A percentile compares a stretch with the other conserved stretches of the same genome.
Evolutionary conservation across 2,329 filamentous ascomycete species (phyloP).

Genomic region (Cytospora paraplurivora): DNA sequence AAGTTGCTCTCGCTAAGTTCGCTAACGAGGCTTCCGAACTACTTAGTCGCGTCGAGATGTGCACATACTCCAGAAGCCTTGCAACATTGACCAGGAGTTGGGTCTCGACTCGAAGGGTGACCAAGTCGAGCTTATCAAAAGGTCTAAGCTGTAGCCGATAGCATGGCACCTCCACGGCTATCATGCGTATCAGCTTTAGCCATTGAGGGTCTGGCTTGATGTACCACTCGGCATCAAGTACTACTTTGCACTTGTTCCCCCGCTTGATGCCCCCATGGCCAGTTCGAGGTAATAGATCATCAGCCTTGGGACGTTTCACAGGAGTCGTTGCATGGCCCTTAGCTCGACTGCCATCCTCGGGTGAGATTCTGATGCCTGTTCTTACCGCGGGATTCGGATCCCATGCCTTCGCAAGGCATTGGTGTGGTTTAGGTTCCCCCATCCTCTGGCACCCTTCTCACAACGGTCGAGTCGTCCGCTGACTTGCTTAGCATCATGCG

Average conservation of each 20-base stretch:
- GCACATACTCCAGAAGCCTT: not conserved
- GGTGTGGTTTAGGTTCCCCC: too few relatives aligned
- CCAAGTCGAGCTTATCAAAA: not conserved
- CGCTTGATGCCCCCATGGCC: not conserved
- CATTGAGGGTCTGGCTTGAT: not conserved
- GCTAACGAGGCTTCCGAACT: too few relatives aligned
- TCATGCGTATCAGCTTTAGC: not conserved
- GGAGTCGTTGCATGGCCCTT: too few relatives aligned
- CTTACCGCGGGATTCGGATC: too few relatives aligned
- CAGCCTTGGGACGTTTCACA: not conserved
- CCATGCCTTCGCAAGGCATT: too few relatives aligned
- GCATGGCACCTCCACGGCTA: not conserved
- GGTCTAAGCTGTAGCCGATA: not conserved
- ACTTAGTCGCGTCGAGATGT: too few relatives aligned
- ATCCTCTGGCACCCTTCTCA: too few relatives aligned
- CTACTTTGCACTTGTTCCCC: not conserved
- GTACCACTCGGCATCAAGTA: not conserved
- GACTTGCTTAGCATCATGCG: too few relatives aligned
- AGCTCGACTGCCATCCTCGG: too few relatives aligned
- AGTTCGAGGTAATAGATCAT: not conserved
- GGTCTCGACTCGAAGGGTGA: not conserved
- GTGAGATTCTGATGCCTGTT: too few relatives aligned
- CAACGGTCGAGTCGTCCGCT: too few relatives aligned
- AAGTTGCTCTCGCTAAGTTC: too few relatives aligned
- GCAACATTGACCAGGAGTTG: not conserved